Base-by-base conservation (phyloP, 768 basidiomycete genomes). In the Rhodosporidiobolus sp. region DNA sequence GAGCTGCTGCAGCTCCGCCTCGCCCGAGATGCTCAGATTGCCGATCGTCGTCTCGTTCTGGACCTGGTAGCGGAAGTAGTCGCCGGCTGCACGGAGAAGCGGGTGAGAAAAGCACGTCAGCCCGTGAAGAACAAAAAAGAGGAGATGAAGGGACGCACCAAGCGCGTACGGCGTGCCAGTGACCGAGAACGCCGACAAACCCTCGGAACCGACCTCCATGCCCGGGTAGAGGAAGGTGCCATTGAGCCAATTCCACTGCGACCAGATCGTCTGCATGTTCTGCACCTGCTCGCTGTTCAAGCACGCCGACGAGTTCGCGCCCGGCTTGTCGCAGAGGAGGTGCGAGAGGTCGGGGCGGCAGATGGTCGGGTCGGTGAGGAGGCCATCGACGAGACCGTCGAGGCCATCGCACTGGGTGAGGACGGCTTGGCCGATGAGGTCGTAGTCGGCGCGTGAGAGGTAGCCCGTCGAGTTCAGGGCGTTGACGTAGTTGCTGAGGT, bases 311-410 rank as follows among this genome's bases (percentile, higher is more conserved):
- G 52, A 20, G 52, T 72, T 58, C 28, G 61, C 56, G 28, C 24
- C 48, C 7, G 61, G 43, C 38, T 43, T 43, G 38, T 43, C 38
- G 38, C 38, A 14, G 19, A 60, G 43, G 19, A 32, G 45, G 14
- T 43, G 38, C 1, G 46, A 49, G 34, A 70, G 57, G 28, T 76
- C 78, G 7, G 81, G 81, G 46, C 79, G 78, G 49, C 77, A 78
- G 63, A 79, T 78, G 60, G 79, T 72, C 17, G 81, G 78, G 61
- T 80, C 80, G 35, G 80, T 80, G 45, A 65, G 55, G 28, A 65
- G 43, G 3, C 46, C 4, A 20, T 65, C 64, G 19, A 56, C 54
- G 54, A 76, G 57, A 6, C 75, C 75, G 50, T 76, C 75, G 45
- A 73, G 57, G 24, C 48, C 67, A 57, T 43, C 38, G 38, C 38